Evolutionary conservation across 2,329 filamentous ascomycete genomes (phyloP), one percentile per base, ranked within the genome.

Genomic region (Pseudogymnoascus verrucosus): DNA sequence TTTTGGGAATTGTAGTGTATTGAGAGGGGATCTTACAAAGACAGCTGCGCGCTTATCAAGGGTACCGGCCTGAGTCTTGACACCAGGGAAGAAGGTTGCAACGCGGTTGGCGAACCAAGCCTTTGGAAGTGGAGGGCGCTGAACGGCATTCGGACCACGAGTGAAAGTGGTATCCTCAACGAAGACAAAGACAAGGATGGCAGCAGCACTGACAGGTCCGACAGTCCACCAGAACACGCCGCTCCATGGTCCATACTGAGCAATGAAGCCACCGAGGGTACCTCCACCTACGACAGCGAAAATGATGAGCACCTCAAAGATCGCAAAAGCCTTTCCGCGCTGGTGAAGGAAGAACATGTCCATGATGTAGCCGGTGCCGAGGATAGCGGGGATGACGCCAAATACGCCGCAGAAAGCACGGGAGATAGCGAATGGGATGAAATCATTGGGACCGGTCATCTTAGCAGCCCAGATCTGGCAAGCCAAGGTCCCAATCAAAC

Each of bases 341-440:
- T 78, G 74, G 61, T 78, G 77, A 34, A 78, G 67, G 67, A 78
- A 79, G 67, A 78, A 78, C 61, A 77, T 42, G 61, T 78, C 77
- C n/a, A 76, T 74, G 21, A 79, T 73, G 36, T 76, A 73, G 39
- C 75, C 69, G 19, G 75, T 72, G 16, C 76, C 77, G 47, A 79
- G 70, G 31, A 77, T 69, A 62, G 74, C 71, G 39, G 75, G 71
- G 11, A 76, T 69, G 11, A 73, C 72, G 21, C 78, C 77, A 61
- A 76, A 77, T 65, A 78, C 72, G n/a, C 76, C 75, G 0, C 73
- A 68, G 63, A 78, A 72, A n/a, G 75, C 71, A 19, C 75, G 73
- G 3, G 76, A 76, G 1, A 76, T 71, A 23, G 76, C 69, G 59
- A 74, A 78, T 1, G 72, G 63, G 26, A 74, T 73, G 51, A 77